Conservation (phyloP, 2,329 filamentous ascomycete genomes). For the Nemania abortiva region DNA sequence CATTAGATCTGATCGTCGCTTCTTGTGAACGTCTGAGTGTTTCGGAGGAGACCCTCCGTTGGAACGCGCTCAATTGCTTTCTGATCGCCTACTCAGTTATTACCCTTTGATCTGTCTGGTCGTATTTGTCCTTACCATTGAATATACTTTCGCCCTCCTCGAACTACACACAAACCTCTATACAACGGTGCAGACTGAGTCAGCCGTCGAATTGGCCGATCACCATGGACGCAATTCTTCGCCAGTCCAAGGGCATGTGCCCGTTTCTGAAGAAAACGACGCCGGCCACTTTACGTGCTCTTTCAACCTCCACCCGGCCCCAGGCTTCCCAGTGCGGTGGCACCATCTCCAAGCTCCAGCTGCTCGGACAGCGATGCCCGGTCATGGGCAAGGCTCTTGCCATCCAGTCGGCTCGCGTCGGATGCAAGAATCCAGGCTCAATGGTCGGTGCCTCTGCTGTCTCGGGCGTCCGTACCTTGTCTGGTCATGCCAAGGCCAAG, state of each 20-base stretch:
- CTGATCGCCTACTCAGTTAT: neutral
- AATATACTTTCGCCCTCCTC: constrained; percentile 9
- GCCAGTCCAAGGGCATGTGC: constrained; percentile 96
- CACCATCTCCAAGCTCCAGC: constrained; percentile 96
- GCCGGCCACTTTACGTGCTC: constrained; percentile 87
- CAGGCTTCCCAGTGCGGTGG: constrained; percentile 82
- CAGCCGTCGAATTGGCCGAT: constrained; percentile 40
- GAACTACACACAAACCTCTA: neutral
- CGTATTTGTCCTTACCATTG: constrained; percentile 1
- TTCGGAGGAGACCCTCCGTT: constrained; percentile 21
- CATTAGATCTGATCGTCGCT: constrained; percentile 9
- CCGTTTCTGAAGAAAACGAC: constrained; percentile 97
- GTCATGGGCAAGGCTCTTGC: constrained; percentile 98
- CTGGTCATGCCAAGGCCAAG: constrained; percentile 69
- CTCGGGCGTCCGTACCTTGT: constrained; percentile 64
- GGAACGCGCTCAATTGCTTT: constrained; percentile 18
- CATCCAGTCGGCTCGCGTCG: constrained; percentile 76
- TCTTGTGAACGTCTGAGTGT: constrained; percentile 1
- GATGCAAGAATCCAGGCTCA: constrained; percentile 52
- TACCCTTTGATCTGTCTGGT: neutral
- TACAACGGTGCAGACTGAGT: neutral
- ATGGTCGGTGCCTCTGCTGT: constrained; percentile 57
- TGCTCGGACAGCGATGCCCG: constrained; percentile 93
- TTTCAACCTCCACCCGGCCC: constrained; percentile 79
- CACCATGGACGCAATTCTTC: constrained; percentile 91